phyloP scores from a whole-genome alignment of 2,329 filamentous ascomycete species.

The Calonectria pseudoturangicola region DNA sequence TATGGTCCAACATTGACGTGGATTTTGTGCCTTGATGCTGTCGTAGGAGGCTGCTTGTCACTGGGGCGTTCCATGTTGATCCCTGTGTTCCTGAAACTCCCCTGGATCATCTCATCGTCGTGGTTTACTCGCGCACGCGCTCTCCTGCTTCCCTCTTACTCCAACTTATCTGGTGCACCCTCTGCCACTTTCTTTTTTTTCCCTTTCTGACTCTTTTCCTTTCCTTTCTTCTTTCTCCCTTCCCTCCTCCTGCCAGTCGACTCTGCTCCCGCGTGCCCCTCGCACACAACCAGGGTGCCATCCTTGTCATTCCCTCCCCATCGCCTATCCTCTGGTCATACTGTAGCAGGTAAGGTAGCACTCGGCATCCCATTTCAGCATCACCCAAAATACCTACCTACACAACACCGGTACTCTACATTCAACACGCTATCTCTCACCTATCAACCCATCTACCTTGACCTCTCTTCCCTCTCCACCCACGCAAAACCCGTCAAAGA shows the following conservation, averaged over 20 bases:
- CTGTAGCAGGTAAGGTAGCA: slow-evolving; percentile 28
- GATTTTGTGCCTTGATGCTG: slow-evolving; percentile 33
- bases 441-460: slow-evolving; percentile 22
- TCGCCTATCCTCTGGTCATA: slow-evolving; percentile 19
- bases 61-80: slow-evolving; percentile 51
- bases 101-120: slow-evolving; percentile 50
- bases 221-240: slow-evolving; percentile 27
- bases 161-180: slow-evolving; percentile 32
- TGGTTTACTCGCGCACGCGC: slow-evolving; percentile 30
- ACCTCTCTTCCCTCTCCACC: slow-evolving; percentile 12
- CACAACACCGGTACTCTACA: slow-evolving; percentile 4
- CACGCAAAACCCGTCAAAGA: slow-evolving; percentile 39
- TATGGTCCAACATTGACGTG: slow-evolving; percentile 32
- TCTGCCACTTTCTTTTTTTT: slow-evolving; percentile 33
- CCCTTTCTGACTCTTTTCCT: slow-evolving; percentile 40
- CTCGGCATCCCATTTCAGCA: slow-evolving; percentile 19
- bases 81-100: slow-evolving; percentile 55
- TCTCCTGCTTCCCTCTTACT: slow-evolving; percentile 10
- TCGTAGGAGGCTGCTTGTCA: slow-evolving; percentile 36
- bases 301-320: slow-evolving; percentile 9
- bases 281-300: slow-evolving; percentile 31
- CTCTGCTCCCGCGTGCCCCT: slow-evolving; percentile 35
- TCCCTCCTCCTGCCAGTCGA: slow-evolving; percentile 30
- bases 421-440: slow-evolving; percentile 11
- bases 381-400: slow-evolving; percentile 15